Conservation (phyloP, 306 rosid genomes). For the Casuarina cunninghamiana region DNA sequence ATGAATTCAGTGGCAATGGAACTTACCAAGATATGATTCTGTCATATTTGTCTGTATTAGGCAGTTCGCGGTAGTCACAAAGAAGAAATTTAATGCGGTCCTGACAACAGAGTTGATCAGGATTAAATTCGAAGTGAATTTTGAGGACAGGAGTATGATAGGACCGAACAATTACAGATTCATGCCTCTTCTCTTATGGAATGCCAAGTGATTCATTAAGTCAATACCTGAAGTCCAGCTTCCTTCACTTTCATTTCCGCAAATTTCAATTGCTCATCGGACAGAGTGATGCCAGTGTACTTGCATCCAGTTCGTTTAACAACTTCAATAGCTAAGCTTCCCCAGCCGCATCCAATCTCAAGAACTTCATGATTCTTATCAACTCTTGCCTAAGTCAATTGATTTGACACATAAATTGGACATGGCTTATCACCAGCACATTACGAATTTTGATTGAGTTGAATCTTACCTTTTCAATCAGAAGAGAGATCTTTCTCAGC, state of each 20-base stretch:
- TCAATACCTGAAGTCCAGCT: constrained; percentile 74
- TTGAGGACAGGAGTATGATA: not conserved
- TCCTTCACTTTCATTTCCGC: constrained; percentile 69
- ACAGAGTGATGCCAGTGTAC: constrained; percentile 86
- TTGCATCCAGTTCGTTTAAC: constrained; percentile 76
- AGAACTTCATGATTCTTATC: constrained; percentile 70
- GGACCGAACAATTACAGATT: not conserved
- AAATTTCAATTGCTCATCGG: constrained; percentile 75
- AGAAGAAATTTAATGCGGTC: constrained; percentile 68
- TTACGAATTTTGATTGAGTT: too few relatives aligned
- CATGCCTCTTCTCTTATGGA: not conserved
- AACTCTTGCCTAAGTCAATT: constrained; percentile 58
- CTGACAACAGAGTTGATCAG: constrained; percentile 35
- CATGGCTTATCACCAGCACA: constrained; percentile 3
- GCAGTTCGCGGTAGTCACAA: constrained; percentile 82
- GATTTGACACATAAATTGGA: not conserved
- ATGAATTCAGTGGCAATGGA: constrained; percentile 4
- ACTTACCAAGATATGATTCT: constrained; percentile 84
- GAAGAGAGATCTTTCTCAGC: constrained; percentile 64
- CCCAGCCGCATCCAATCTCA: constrained; percentile 96
- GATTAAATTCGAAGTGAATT: not conserved
- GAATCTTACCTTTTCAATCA: constrained; percentile 60
- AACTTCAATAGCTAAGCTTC: constrained; percentile 86
- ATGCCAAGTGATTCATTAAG: not conserved
- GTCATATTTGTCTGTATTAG: constrained; percentile 53